Base-by-base conservation (phyloP, 257 asterid genomes). In the Lantana camara region DNA sequence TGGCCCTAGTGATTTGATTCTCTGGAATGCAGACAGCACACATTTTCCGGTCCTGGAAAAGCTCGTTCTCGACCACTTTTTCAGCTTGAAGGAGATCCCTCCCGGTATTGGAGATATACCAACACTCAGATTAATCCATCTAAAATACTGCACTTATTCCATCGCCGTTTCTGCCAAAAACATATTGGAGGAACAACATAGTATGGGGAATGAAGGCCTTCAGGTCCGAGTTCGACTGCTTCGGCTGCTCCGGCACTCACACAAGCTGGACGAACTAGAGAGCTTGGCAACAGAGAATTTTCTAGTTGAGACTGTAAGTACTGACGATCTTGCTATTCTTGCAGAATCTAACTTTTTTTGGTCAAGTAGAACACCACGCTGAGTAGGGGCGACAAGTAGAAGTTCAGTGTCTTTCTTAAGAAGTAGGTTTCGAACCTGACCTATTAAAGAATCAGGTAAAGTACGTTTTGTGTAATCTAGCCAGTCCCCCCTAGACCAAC, bases 101-200 rank as follows among this genome's bases (percentile, higher is more conserved):
- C 4, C n/a, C 3, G 56, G 17, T 13, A 37, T 71, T 3, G 71
- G 76, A 56, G 71, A 71, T 1, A 71, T 64, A 57, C 35, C 37
- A 44, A 59, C 73, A 4, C 73, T 73, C 30, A 1, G 7, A 51
- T 0, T 0, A 1, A 30, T 72, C 51, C 0, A 9, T 14, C 4
- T 64, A 30, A 1, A 1, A 5, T 15, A 14, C 0, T 63, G 71
- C 60, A 22, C 9, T 4, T 15, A 2, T 4, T 58, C 65, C 1
- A 9, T 40, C 4, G 30, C 11, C 9, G 4, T 52, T 27, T 72
- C 77, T 10, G 32, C 69, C 9, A 34, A 3, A 4, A 35, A 24
- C 10, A 58, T 66, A 59, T 4, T 66, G 24, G 59, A 49, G 35
- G 73, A 59, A 16, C 77, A 66, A 68, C 14, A 3, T 47, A 51